Evolutionary conservation across 2,329 filamentous ascomycete species (phyloP), one percentile per base, ranked within the genome.

Genomic region (Xylaria digitata): DNA sequence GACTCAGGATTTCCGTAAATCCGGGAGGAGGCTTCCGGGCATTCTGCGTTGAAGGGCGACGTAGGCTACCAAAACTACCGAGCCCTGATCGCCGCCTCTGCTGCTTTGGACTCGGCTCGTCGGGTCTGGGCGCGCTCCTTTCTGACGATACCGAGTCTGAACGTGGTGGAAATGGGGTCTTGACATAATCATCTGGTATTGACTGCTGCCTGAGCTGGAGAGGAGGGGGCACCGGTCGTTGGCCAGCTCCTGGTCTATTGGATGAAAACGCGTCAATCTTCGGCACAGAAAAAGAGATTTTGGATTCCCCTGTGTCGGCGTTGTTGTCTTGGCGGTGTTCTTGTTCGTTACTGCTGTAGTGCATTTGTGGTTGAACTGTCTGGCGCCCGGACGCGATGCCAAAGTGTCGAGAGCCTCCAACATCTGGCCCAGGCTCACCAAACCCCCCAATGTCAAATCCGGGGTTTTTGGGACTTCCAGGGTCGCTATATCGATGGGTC

Each of bases 401-500:
- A 19, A 57, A 32, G 5, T 60, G 40, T 4, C 32, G 53, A 6
- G 54, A 40, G 13, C 57, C 23, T 19, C 65, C 46, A 13, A 69
- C 61, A 40, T 70, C 61, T 5, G 67, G 71, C 17, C 69, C 68
- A 4, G 71, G 69, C 30, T 71, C 70, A 26, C 71, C 70, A 34
- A 70, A 64, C 21, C 55, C 69, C 21, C 64, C 65, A 2, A 57
- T 46, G 55, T 67, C 59, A 11, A 69, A 53, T 11, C 67, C 62
- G 43, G 61, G 56, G 30, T 34, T 65, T 43, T 65, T 56, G 1
- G 73, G 72, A 40, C 71, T 74, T 0, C 72, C 73, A 0, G 74
- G 74, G 57, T 76, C 74, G 56, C 75, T 76, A 43, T 75, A 67
- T 3, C 72, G 71, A 61, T 62, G 49, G 42, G 63, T 70, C 5